Evolutionary conservation across 257 asterid species (phyloP).

Genomic region (Nicotiana sylvestris): DNA sequence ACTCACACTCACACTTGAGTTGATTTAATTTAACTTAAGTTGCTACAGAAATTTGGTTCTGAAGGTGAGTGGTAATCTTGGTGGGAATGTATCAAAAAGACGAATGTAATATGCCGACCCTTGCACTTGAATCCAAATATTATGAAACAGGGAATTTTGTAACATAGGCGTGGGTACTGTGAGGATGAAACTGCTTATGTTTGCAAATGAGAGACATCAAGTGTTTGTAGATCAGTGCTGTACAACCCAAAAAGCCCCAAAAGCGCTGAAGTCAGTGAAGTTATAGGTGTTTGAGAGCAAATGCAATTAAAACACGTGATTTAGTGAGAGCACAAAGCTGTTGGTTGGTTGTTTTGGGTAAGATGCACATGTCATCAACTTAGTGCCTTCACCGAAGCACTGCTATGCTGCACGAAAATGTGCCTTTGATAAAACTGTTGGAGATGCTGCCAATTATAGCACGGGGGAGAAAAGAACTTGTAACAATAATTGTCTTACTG

Average conservation of each 20-base stretch:
- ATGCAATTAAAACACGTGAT: neutral
- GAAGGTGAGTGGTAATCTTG: neutral
- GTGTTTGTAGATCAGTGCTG: neutral
- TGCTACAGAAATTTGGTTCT: neutral
- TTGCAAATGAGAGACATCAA: neutral
- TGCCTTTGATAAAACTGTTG: neutral
- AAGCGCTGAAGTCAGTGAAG: neutral
- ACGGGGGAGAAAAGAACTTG: neutral
- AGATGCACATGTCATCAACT: neutral
- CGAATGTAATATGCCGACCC: neutral
- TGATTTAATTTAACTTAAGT: neutral
- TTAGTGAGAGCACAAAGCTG: conserved; percentile 7
- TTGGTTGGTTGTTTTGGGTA: neutral
- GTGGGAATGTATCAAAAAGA: neutral
- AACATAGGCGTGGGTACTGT: neutral
- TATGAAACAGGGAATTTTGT: neutral
- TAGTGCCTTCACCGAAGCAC: neutral
- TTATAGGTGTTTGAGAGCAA: neutral
- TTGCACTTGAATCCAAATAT: conserved; percentile 2
- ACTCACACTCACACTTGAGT: neutral
- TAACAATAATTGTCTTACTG: neutral
- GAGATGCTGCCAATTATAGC: neutral
- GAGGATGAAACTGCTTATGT: neutral
- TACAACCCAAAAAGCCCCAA: neutral
- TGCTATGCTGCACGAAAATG: neutral